phyloP scores from a whole-genome alignment of 371 early-diverging fungal genomes.

The Lichtheimia ramosa region DNA sequence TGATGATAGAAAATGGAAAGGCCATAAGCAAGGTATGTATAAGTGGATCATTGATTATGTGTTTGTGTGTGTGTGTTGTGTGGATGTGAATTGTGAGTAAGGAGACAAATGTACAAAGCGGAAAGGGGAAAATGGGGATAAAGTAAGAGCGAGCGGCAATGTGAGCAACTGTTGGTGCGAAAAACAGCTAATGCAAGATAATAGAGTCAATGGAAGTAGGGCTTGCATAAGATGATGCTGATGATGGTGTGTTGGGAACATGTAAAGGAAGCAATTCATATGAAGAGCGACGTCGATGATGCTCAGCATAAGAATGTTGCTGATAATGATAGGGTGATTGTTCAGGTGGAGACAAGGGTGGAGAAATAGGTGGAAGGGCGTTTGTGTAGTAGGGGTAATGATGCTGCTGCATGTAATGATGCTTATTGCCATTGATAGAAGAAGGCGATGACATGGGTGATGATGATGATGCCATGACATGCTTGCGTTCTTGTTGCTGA shows the following conservation, averaged over 20 bases:
- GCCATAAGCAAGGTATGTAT: too few species aligned
- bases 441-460: not conserved
- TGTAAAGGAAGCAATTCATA: constrained; percentile 14
- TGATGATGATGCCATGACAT: constrained; percentile 21
- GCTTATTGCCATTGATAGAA: not conserved
- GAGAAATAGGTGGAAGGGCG: constrained; percentile 50
- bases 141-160: not conserved
- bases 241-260: not conserved
- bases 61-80: too few species aligned
- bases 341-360: constrained; percentile 27
- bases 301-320: too few species aligned
- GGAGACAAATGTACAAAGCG: not conserved
- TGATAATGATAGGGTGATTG: not conserved
- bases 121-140: not conserved
- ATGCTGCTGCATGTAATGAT: not conserved
- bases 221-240: constrained; percentile 28
- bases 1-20: too few species aligned
- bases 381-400: constrained; percentile 26
- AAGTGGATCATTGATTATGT: too few species aligned
- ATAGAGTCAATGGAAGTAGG: constrained; percentile 28
- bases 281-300: too few species aligned
- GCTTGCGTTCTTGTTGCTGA: constrained; percentile 27
- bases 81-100: too few species aligned
- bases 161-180: too few species aligned
- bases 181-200: constrained; percentile 14